A percentile compares a stretch with the other conserved stretches of the same genome.
phyloP scores from a whole-genome alignment of 805 yeast genomes.

The Pichia manshurica region DNA sequence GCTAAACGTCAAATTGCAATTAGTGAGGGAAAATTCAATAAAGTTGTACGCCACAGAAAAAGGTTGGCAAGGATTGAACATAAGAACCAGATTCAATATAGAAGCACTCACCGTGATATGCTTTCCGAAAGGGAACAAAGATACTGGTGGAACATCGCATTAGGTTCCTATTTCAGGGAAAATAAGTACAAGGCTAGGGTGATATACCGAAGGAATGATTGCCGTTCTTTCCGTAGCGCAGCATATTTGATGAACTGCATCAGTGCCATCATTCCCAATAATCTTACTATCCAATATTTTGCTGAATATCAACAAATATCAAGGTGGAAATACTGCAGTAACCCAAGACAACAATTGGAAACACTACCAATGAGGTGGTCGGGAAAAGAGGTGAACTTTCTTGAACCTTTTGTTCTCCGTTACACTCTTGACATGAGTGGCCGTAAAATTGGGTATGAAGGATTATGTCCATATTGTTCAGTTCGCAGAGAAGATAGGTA shows the following conservation, averaged over 20 bases:
- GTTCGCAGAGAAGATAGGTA: slow-evolving; percentile 5
- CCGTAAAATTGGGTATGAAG: slow-evolving; percentile 21
- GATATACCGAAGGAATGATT: background rate
- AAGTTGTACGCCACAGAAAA: background rate
- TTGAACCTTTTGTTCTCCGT: slow-evolving; percentile 20
- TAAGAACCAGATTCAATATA: background rate
- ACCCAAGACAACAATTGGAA: slow-evolving; percentile 1
- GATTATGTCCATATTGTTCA: slow-evolving; percentile 30
- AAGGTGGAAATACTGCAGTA: slow-evolving; percentile 10
- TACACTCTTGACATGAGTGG: slow-evolving; percentile 12
- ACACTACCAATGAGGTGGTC: slow-evolving; percentile 10
- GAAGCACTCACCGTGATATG: background rate
- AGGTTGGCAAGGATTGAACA: background rate
- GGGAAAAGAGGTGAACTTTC: slow-evolving; percentile 10
- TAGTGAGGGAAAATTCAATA: background rate
- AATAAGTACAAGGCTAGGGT: background rate
- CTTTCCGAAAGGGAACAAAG: background rate
- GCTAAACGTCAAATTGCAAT: background rate
- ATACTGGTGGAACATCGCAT: background rate
- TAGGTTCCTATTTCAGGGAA: background rate
- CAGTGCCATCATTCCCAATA: slow-evolving; percentile 5
- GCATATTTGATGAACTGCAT: background rate
- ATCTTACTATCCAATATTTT: slow-evolving; percentile 1
- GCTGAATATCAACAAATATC: background rate
- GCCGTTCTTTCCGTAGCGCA: background rate